Conservation (phyloP, 805 yeast genomes). For the Ascoidea tarda region DNA sequence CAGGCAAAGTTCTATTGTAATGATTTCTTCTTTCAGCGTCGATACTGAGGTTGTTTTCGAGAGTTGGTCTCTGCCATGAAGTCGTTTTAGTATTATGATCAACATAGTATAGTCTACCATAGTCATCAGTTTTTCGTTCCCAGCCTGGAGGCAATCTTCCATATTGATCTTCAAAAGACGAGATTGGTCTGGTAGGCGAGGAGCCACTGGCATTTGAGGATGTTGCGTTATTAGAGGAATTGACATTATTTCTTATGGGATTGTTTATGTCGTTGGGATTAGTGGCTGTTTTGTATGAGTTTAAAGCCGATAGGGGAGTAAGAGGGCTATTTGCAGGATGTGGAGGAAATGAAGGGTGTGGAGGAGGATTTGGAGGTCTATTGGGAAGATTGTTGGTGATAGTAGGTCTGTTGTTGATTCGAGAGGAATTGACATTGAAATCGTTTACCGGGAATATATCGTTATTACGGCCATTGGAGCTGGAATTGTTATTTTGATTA, state of each 20-base stretch:
- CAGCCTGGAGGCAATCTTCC: constrained; percentile 98
- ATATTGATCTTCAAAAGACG: constrained; percentile 92
- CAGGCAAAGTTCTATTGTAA: constrained; percentile 82
- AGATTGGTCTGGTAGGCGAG: constrained; percentile 43
- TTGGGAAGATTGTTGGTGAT: constrained; percentile 12
- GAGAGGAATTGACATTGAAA: constrained; percentile 9
- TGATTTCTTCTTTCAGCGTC: constrained; percentile 88
- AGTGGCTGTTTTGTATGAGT: constrained; percentile 7
- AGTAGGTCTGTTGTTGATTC: constrained; percentile 10
- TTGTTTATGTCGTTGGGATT: constrained; percentile 16
- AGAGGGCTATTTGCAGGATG: constrained; percentile 9
- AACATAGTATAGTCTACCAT: constrained; percentile 94
- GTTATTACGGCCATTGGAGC: constrained; percentile 3
- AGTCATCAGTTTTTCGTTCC: constrained; percentile 96
- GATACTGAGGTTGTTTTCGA: constrained; percentile 42
- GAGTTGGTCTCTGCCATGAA: constrained; percentile 96
- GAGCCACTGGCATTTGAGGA: constrained; percentile 14
- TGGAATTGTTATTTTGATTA: not conserved
- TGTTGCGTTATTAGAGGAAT: constrained; percentile 13
- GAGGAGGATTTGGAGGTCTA: constrained; percentile 10
- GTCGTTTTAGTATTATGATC: constrained; percentile 97
- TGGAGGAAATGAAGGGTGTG: constrained; percentile 12
- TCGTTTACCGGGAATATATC: not conserved
- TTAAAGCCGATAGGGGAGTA: constrained; percentile 6
- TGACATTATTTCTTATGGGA: constrained; percentile 16